These are phyloP conservation scores for Rhodotorula paludigena DNA, from an alignment of 768 basidiomycete species.

Conservation along the genomic window DNA sequence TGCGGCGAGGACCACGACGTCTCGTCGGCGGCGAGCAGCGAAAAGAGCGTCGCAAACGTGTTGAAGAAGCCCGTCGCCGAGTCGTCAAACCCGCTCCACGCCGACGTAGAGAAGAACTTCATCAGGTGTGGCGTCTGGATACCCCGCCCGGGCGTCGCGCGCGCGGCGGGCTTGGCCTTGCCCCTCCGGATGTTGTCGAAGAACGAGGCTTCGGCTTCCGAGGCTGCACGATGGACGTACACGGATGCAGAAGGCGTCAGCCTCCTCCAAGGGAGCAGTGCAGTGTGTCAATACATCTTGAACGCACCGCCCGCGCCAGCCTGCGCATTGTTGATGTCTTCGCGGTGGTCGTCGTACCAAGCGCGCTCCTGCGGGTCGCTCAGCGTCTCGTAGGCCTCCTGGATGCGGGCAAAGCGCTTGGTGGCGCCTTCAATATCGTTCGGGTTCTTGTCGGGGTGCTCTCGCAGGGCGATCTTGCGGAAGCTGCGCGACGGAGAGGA, in stretches of 20 bases:
- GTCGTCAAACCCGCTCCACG: conserved; percentile 66
- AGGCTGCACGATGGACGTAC: not conserved
- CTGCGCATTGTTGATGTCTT: conserved; percentile 24
- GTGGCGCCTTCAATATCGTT: conserved; percentile 80
- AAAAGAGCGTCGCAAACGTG: conserved; percentile 80
- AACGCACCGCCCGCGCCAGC: conserved; percentile 54
- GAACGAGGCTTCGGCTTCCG: conserved; percentile 66
- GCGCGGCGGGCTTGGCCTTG: conserved; percentile 50
- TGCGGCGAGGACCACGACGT: conserved; percentile 33
- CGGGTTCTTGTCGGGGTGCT: conserved; percentile 61
- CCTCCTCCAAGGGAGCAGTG: not conserved
- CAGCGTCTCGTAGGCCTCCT: conserved; percentile 91
- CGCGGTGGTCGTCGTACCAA: conserved; percentile 85
- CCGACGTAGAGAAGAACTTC: conserved; percentile 70
- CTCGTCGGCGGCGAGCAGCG: conserved; percentile 71
- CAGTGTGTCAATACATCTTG: not conserved
- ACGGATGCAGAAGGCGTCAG: not conserved
- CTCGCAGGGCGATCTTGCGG: conserved; percentile 41
- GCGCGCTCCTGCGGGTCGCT: conserved; percentile 98
- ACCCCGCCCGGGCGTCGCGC: conserved; percentile 63
- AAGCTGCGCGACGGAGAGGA: conserved; percentile 34
- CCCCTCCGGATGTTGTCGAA: conserved; percentile 81
- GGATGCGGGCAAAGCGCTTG: conserved; percentile 74
- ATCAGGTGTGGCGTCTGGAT: conserved; percentile 61
- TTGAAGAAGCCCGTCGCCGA: conserved; percentile 73